Conservation (phyloP, 352 stramenopile genomes). For the Globisporangium nodosum region DNA sequence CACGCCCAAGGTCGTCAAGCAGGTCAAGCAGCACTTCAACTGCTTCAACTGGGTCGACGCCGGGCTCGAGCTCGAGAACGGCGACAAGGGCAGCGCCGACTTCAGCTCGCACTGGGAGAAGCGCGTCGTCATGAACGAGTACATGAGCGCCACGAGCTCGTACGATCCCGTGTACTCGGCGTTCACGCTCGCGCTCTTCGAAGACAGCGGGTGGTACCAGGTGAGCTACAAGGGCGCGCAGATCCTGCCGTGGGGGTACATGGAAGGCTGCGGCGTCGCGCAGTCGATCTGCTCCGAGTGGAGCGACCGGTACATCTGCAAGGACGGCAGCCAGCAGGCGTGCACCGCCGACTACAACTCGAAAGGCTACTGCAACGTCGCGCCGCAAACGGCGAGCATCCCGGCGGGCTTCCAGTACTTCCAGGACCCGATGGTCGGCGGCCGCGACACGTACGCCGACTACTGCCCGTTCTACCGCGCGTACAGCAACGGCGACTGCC, state of each 20-base stretch:
- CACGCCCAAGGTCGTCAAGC: constrained; percentile 58
- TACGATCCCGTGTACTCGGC: constrained; percentile 72
- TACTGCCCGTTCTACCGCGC: constrained; percentile 78
- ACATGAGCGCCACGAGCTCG: constrained; percentile 75
- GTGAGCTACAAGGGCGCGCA: constrained; percentile 58
- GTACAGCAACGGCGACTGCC: constrained; percentile 78
- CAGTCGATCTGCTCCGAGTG: constrained; percentile 58
- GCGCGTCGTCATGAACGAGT: constrained; percentile 74
- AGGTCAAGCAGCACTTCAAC: constrained; percentile 71
- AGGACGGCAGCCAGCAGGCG: constrained; percentile 23
- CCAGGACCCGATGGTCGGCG: constrained; percentile 43
- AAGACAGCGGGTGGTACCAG: constrained; percentile 81
- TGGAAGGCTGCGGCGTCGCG: constrained; percentile 67
- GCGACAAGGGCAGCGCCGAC: constrained; percentile 43
- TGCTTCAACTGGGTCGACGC: constrained; percentile 60
- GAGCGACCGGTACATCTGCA: constrained; percentile 68
- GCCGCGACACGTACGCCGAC: constrained; percentile 60
- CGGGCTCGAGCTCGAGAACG: constrained; percentile 71
- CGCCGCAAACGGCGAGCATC: constrained; percentile 56
- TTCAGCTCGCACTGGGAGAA: constrained; percentile 85
- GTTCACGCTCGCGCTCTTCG: constrained; percentile 71
- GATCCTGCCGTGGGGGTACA: constrained; percentile 59
- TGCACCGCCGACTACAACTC: constrained; percentile 65
- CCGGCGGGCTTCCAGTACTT: constrained; percentile 82
- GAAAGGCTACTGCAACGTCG: constrained; percentile 77